These are phyloP conservation scores for Colletotrichum tamarilloi DNA, from an alignment of 2,329 filamentous ascomycete species.

Conservation along the genomic window DNA sequence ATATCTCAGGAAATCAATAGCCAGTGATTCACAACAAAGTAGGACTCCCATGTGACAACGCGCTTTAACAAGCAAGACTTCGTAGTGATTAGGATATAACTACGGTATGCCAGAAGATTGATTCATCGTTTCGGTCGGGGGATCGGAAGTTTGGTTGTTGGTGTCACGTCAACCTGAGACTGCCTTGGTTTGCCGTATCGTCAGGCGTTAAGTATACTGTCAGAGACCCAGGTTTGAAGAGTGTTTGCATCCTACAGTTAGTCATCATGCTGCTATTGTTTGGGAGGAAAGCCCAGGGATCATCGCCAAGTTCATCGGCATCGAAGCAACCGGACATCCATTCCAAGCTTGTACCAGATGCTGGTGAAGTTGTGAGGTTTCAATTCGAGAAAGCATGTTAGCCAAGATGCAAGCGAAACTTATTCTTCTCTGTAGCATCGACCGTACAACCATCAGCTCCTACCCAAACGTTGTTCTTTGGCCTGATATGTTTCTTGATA, in stretches of 20 bases:
- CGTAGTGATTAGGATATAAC: background rate
- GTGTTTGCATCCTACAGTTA: background rate
- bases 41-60: background rate
- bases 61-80: background rate
- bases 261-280: background rate
- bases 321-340: background rate
- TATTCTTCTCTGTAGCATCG: no score
- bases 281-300: background rate
- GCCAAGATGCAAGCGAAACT: no score
- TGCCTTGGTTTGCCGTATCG: background rate
- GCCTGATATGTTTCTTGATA: no score
- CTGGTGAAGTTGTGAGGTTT: no score
- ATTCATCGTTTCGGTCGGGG: background rate
- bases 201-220: background rate
- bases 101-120: background rate
- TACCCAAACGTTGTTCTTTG: no score
- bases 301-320: background rate
- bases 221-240: background rate
- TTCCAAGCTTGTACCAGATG: background rate
- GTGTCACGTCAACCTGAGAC: background rate
- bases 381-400: no score
- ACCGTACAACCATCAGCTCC: no score
- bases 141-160: background rate
- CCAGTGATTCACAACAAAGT: background rate
- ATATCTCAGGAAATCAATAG: background rate